Evolutionary conservation across 2,329 filamentous ascomycete species (phyloP).

Genomic region (Fusarium bactridioides): DNA sequence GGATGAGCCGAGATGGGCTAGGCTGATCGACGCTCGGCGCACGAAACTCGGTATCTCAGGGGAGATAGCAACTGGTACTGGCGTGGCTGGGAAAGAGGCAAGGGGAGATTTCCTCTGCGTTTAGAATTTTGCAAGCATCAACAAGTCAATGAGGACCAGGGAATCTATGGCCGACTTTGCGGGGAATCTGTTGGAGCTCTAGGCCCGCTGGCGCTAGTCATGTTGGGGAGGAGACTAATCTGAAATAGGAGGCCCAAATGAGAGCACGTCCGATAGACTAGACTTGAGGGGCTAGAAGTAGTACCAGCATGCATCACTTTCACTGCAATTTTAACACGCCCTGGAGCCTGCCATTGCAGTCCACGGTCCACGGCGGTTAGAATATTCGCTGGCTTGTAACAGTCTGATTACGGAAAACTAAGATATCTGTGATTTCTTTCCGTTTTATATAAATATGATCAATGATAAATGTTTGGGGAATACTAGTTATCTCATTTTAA

Average conservation of each 20-base stretch:
- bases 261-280: too few species aligned
- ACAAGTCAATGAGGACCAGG: neutral
- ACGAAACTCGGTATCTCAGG: neutral
- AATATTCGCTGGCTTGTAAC: accelerated
- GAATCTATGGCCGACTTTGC: neutral
- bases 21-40: slow-evolving; percentile 10
- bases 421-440: too few species aligned
- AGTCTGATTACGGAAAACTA: too few species aligned
- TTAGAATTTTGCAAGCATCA: slow-evolving; percentile 17
- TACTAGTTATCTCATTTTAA: too few species aligned
- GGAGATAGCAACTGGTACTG: neutral
- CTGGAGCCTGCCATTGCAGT: too few species aligned
- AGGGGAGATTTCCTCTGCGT: neutral
- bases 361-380: accelerated
- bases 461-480: too few species aligned
- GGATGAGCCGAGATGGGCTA: neutral
- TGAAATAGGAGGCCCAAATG: too few species aligned
- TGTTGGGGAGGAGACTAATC: too few species aligned
- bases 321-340: too few species aligned
- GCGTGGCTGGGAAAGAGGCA: neutral
- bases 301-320: too few species aligned
- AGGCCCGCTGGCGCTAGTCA: slow-evolving; percentile 5
- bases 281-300: too few species aligned
- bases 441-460: accelerated
- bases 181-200: neutral